Evolutionary conservation across 768 basidiomycete species (phyloP).

Genomic region (Stropharia rugosoannulata): DNA sequence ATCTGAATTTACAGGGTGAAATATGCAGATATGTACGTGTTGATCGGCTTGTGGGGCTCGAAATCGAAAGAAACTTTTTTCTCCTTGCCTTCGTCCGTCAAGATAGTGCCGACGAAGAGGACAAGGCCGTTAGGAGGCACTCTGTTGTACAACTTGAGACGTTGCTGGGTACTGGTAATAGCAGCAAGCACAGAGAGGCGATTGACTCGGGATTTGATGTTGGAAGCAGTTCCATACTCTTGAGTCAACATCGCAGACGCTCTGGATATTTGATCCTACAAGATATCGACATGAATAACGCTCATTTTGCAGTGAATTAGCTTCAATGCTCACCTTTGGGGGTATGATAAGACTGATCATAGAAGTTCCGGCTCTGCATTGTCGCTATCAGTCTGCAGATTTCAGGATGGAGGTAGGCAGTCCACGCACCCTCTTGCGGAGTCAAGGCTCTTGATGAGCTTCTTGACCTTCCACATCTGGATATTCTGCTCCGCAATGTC

Average conservation of each 20-base stretch:
- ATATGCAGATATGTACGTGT: constrained; percentile 65
- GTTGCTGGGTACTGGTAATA: constrained; percentile 97
- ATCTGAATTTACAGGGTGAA: not conserved
- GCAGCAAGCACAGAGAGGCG: constrained; percentile 96
- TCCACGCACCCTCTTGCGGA: constrained; percentile 76
- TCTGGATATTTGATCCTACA: constrained; percentile 90
- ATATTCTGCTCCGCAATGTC: constrained; percentile 92
- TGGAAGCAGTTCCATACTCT: constrained; percentile 98
- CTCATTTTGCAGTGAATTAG: constrained; percentile 8
- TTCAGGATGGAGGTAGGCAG: not conserved
- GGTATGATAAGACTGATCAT: constrained; percentile 99
- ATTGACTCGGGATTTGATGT: constrained; percentile 99
- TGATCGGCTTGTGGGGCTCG: constrained; percentile 98
- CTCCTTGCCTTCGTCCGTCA: constrained; percentile 99
- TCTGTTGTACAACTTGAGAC: constrained; percentile 94
- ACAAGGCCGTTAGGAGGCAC: constrained; percentile 97
- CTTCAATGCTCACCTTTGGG: constrained; percentile 64
- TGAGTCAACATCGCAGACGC: constrained; percentile 96
- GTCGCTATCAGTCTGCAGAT: constrained; percentile 22
- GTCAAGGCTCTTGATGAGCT: constrained; percentile 98
- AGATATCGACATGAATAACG: not conserved
- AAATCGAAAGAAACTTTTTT: constrained; percentile 99
- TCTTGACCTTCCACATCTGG: constrained; percentile 98
- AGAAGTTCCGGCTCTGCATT: constrained; percentile 83
- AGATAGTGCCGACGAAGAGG: constrained; percentile 95